These are phyloP conservation scores for Cercophora samala DNA, from an alignment of 495 filamentous ascomycete genomes.

Conservation along the genomic window DNA sequence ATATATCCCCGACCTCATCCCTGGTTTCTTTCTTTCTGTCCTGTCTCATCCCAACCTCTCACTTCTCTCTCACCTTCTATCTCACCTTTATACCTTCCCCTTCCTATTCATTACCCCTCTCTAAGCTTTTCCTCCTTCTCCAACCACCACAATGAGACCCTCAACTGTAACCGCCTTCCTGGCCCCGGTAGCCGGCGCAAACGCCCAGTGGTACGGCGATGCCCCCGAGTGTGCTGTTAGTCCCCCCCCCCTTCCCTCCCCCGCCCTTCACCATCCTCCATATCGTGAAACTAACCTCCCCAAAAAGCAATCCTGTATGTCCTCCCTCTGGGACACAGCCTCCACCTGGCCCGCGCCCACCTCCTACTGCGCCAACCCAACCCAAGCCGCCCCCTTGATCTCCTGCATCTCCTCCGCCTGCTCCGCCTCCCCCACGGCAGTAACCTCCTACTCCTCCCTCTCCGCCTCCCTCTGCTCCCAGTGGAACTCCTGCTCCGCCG, in stretches of 20 bases:
- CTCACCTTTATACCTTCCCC: background rate
- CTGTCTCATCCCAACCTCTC: background rate
- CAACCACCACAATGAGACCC: slow-evolving; percentile 21
- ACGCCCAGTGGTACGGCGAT: slow-evolving; percentile 40
- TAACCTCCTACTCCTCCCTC: slow-evolving; percentile 39
- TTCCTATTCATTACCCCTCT: background rate
- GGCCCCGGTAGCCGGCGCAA: slow-evolving; percentile 17
- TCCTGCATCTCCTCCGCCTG: slow-evolving; percentile 40
- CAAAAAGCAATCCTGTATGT: slow-evolving; percentile 38
- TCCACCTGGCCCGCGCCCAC: slow-evolving; percentile 44
- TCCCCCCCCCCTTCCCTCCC: background rate
- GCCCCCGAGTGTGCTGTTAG: slow-evolving; percentile 37
- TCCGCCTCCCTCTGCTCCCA: slow-evolving; percentile 41
- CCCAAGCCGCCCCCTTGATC: slow-evolving; percentile 33
- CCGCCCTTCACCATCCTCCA: background rate
- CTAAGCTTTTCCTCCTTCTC: background rate
- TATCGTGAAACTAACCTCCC: background rate
- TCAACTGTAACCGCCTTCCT: slow-evolving; percentile 18
- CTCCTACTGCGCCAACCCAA: slow-evolving; percentile 39
- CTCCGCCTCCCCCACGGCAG: slow-evolving; percentile 39
- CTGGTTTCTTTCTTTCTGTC: background rate
- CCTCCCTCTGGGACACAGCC: slow-evolving; percentile 36
- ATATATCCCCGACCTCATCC: background rate
- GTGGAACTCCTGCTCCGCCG: slow-evolving; percentile 38
- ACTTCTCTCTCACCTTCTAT: background rate